Evolutionary conservation across 495 filamentous ascomycete genomes (phyloP).

Genomic region (Tetracladium setigerum): DNA sequence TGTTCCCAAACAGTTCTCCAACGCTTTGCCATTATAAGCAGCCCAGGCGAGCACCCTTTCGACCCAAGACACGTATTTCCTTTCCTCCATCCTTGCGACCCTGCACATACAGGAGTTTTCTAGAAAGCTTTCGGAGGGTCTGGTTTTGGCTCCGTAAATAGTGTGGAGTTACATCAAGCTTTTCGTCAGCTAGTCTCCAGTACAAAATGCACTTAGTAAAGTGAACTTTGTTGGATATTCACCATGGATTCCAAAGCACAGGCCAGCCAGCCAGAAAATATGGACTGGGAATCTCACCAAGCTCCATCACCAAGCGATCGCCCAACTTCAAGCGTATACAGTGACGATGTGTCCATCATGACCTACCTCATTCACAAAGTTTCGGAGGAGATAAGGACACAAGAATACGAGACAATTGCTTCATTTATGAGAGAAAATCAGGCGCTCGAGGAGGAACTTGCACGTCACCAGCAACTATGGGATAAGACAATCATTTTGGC

Average conservation of each 20-base stretch:
- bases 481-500: slow-evolving; percentile 4
- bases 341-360: slow-evolving; percentile 8
- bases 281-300: slow-evolving; percentile 1
- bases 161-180: slow-evolving; percentile 1
- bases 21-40: slow-evolving; percentile 23
- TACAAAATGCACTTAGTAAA: not conserved
- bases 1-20: slow-evolving; percentile 32
- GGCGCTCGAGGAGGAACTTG: slow-evolving; percentile 8
- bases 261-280: not conserved
- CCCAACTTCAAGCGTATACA: slow-evolving; percentile 7
- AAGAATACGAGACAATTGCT: slow-evolving; percentile 12
- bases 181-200: not conserved
- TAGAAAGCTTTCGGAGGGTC: slow-evolving; percentile 17
- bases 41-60: slow-evolving; percentile 29
- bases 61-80: slow-evolving; percentile 36
- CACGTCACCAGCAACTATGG: not conserved
- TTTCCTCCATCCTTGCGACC: slow-evolving; percentile 21
- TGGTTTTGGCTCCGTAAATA: slow-evolving; percentile 1
- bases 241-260: slow-evolving; percentile 6
- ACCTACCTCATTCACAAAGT: slow-evolving; percentile 4
- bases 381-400: slow-evolving; percentile 5
- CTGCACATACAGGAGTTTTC: slow-evolving; percentile 26
- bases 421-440: slow-evolving; percentile 7
- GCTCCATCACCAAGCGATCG: slow-evolving; percentile 2
- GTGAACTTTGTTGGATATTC: not conserved